phyloP scores from a whole-genome alignment of 2,329 filamentous ascomycete genomes.

The Arthrobotrys megalospora region DNA sequence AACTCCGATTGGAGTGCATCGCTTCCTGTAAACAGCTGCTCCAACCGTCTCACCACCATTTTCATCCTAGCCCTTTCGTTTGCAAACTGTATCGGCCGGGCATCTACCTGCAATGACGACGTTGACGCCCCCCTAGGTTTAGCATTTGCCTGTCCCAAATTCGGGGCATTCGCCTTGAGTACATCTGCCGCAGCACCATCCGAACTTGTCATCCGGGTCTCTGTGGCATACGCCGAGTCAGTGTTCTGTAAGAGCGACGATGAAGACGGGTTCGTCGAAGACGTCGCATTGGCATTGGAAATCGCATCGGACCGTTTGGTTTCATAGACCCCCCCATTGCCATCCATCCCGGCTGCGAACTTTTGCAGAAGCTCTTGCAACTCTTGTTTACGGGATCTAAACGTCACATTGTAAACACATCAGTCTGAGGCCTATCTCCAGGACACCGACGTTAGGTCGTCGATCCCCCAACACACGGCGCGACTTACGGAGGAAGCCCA shows the following conservation, averaged over 20 bases:
- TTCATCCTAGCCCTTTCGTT: slow-evolving; percentile 81
- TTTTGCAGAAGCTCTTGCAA: slow-evolving; percentile 80
- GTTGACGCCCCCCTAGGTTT: slow-evolving; percentile 7
- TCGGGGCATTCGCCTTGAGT: slow-evolving; percentile 5
- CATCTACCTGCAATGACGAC: slow-evolving; percentile 6
- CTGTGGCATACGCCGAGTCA: slow-evolving; percentile 77
- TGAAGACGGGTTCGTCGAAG: slow-evolving; percentile 62
- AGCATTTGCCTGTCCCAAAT: neutral
- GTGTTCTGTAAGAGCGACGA: slow-evolving; percentile 62
- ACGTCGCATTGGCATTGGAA: slow-evolving; percentile 71
- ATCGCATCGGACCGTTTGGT: slow-evolving; percentile 53
- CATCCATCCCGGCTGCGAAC: slow-evolving; percentile 77
- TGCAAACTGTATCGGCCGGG: slow-evolving; percentile 64
- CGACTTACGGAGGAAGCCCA: slow-evolving; percentile 72
- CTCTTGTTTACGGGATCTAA: slow-evolving; percentile 79
- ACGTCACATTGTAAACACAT: slow-evolving; percentile 20
- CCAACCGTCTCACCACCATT: slow-evolving; percentile 80
- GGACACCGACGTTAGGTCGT: neutral
- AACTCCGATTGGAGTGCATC: slow-evolving; percentile 68
- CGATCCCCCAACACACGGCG: neutral
- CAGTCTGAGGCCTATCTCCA: slow-evolving; percentile 6
- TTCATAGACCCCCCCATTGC: slow-evolving; percentile 56
- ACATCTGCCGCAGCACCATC: slow-evolving; percentile 37
- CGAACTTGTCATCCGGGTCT: slow-evolving; percentile 64
- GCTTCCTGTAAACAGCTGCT: slow-evolving; percentile 86